Conservation (phyloP, 1,139 yeast species). For the Wickerhamiella pararugosa region DNA sequence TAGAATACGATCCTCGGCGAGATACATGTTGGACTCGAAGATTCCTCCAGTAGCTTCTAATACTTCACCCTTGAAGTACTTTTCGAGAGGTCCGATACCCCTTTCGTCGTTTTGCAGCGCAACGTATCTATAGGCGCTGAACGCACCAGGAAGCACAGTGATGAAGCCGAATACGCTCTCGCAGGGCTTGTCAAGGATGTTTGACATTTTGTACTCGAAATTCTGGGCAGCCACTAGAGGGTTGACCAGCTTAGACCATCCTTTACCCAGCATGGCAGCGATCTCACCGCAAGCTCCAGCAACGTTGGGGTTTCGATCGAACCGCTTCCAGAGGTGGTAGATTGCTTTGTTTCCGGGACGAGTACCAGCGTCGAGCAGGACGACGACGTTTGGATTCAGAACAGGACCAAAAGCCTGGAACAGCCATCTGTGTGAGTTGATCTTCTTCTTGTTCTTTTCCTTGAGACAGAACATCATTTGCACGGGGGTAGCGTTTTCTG, state of each 20-base stretch:
- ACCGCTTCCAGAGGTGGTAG: slow-evolving; percentile 60
- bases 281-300: slow-evolving; percentile 88
- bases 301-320: slow-evolving; percentile 50
- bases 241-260: slow-evolving; percentile 40
- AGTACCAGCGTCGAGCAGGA: slow-evolving; percentile 69
- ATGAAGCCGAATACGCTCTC: slow-evolving; percentile 84
- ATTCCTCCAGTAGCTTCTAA: slow-evolving; percentile 47
- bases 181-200: slow-evolving; percentile 78
- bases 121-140: slow-evolving; percentile 71
- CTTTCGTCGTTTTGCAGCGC: slow-evolving; percentile 49
- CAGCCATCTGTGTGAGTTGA: slow-evolving; percentile 77
- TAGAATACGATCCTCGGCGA: slow-evolving; percentile 72
- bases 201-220: slow-evolving; percentile 85
- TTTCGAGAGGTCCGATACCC: slow-evolving; percentile 59
- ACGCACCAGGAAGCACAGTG: slow-evolving; percentile 84
- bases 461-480: slow-evolving; percentile 66
- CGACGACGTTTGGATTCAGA: slow-evolving; percentile 52
- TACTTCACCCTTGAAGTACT: slow-evolving; percentile 67
- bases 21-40: slow-evolving; percentile 69
- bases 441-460: slow-evolving; percentile 59
- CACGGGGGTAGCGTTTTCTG: slow-evolving; percentile 49
- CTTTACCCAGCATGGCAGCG: slow-evolving; percentile 49
- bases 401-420: slow-evolving; percentile 67
- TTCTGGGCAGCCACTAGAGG: slow-evolving; percentile 89
- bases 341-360: slow-evolving; percentile 60